These are phyloP conservation scores for Pouteria glomerata DNA, from an alignment of 148 eudicot species.

Conservation along the genomic window DNA sequence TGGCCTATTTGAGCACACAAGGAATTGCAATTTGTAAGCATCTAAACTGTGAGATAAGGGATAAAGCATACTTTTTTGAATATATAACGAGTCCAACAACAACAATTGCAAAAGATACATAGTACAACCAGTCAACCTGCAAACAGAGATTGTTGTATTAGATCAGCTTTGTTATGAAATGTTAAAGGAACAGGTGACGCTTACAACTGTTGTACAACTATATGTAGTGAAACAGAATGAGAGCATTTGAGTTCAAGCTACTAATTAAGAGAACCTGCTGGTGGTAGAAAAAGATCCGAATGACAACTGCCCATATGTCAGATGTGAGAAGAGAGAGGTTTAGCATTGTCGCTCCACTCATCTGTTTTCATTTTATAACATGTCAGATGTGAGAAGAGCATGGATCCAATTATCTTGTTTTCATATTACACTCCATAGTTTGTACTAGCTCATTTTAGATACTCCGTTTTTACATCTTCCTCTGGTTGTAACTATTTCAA, in stretches of 20 bases:
- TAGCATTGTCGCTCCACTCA: conserved; percentile 62
- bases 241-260: neutral
- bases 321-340: conserved; percentile 72
- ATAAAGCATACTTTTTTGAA: conserved; percentile 45
- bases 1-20: no score
- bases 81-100: conserved; percentile 66
- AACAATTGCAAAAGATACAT: conserved; percentile 57
- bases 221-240: neutral
- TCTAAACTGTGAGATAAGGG: neutral
- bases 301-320: conserved; percentile 77
- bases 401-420: no score
- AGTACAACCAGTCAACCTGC: conserved; percentile 91
- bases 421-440: no score
- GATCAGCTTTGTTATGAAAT: neutral
- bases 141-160: neutral
- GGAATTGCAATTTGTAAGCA: no score
- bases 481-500: no score
- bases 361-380: conserved; percentile 42
- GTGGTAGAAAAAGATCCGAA: conserved; percentile 61
- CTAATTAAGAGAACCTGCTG: conserved; percentile 41
- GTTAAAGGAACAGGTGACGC: no score
- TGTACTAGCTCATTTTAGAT: no score
- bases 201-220: neutral
- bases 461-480: no score
- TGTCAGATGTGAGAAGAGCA: no score